Conservation (phyloP, 306 rosid species). For the Vigna radiata region DNA sequence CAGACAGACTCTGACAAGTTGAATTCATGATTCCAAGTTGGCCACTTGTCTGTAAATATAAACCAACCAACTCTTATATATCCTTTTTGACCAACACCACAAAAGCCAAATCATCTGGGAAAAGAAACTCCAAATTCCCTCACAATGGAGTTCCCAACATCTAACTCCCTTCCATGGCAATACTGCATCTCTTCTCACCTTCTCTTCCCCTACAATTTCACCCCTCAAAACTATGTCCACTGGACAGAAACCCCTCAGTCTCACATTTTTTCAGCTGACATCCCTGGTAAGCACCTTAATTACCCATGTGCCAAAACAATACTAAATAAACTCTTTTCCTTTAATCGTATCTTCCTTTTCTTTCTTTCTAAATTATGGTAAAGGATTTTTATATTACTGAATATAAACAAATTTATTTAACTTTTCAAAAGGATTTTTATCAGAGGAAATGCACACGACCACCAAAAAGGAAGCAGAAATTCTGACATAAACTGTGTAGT, state of each 20-base stretch:
- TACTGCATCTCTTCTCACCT: constrained; percentile 58
- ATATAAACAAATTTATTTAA: too few species aligned
- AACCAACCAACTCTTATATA: constrained; percentile 15
- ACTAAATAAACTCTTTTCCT: background rate
- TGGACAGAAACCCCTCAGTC: constrained; percentile 79
- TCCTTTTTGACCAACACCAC: background rate
- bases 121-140: background rate
- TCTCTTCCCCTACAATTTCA: constrained; percentile 60
- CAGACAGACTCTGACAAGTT: background rate
- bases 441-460: too few species aligned
- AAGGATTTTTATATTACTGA: too few species aligned
- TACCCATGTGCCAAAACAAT: background rate
- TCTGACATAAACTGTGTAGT: too few species aligned
- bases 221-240: constrained; percentile 74
- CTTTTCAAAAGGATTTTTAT: too few species aligned
- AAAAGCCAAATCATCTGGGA: background rate
- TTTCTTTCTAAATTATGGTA: too few species aligned
- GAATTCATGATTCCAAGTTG: constrained; percentile 42
- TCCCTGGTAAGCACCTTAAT: constrained; percentile 63
- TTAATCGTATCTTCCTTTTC: background rate
- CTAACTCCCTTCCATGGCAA: constrained; percentile 45
- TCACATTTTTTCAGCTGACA: constrained; percentile 75
- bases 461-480: too few species aligned
- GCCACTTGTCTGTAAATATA: constrained; percentile 42
- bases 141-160: constrained; percentile 62